phyloP scores from a whole-genome alignment of 2,329 filamentous ascomycete genomes.

The Colletotrichum nymphaeae region DNA sequence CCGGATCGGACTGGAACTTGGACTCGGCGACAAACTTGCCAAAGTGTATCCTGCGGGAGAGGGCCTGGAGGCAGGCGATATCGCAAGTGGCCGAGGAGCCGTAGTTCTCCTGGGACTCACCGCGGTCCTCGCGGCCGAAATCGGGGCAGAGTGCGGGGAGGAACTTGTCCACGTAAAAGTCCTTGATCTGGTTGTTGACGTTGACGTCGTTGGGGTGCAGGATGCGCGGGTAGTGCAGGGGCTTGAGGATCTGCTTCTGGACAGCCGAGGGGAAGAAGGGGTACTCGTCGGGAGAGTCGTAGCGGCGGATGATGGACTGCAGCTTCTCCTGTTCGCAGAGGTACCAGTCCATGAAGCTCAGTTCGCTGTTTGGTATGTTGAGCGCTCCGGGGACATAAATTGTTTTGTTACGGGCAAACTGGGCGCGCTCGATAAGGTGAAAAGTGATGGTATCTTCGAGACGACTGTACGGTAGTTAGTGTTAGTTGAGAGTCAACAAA shows the following conservation, averaged over 20 bases:
- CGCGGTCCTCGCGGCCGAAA: constrained; percentile 81
- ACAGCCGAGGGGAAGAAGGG: constrained; percentile 92
- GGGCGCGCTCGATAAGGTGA: constrained; percentile 96
- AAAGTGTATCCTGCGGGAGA: constrained; percentile 94
- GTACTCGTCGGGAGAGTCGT: constrained; percentile 96
- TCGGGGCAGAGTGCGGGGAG: constrained; percentile 86
- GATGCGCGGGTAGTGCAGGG: constrained; percentile 88
- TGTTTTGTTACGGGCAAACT: constrained; percentile 91
- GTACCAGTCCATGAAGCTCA: constrained; percentile 95
- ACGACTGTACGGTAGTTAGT: constrained; percentile 68
- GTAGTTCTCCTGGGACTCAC: constrained; percentile 93
- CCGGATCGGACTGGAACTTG: constrained; percentile 88
- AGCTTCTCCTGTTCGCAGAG: constrained; percentile 89
- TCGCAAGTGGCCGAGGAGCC: constrained; percentile 92
- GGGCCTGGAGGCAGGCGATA: constrained; percentile 87
- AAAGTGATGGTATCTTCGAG: constrained; percentile 98
- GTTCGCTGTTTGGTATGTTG: constrained; percentile 75
- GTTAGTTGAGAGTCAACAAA: not conserved
- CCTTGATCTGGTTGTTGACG: constrained; percentile 88
- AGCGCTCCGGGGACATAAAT: constrained; percentile 89
- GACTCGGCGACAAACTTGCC: constrained; percentile 98
- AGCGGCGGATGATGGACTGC: constrained; percentile 93
- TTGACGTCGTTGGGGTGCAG: constrained; percentile 91
- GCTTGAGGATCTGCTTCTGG: constrained; percentile 84
- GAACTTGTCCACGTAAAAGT: constrained; percentile 84